A percentile compares a stretch with the other conserved stretches of the same genome.
Conservation (phyloP, 2,329 filamentous ascomycete genomes). For the Aspergillus puulaauensis region DNA sequence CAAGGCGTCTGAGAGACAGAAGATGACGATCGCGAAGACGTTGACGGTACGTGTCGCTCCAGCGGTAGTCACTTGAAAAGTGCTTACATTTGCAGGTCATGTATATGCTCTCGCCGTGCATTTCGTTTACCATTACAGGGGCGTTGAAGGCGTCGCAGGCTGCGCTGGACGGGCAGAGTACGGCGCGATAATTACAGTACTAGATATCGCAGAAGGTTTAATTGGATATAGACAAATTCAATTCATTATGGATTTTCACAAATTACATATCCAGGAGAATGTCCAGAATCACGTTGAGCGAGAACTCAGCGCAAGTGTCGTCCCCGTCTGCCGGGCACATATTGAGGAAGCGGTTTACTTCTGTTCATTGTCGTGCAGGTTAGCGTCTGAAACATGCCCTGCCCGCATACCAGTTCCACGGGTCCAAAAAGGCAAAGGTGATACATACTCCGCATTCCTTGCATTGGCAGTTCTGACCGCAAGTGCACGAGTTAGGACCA, state of each 20-base stretch:
- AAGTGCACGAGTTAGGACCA: conserved; percentile 33
- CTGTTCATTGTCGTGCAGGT: conserved; percentile 9
- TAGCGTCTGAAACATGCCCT: too few relatives aligned
- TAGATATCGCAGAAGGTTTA: background rate
- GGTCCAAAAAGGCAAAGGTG: background rate
- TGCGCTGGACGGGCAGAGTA: background rate
- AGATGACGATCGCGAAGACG: conserved; percentile 56
- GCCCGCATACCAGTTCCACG: background rate
- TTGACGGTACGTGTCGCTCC: conserved; percentile 42
- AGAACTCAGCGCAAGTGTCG: background rate
- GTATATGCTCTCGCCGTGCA: conserved; percentile 32
- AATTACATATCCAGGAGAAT: conserved; percentile 12
- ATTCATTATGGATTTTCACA: background rate
- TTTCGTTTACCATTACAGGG: conserved; percentile 33
- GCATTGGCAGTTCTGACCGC: conserved; percentile 34
- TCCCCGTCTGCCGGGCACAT: conserved; percentile 7
- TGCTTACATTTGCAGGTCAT: conserved; percentile 24
- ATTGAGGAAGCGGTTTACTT: conserved; percentile 19
- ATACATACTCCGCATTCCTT: conserved; percentile 41
- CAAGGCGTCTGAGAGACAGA: conserved; percentile 45
- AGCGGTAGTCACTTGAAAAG: too few relatives aligned
- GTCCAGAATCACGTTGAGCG: conserved; percentile 11
- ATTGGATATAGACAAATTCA: background rate
- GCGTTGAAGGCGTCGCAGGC: conserved; percentile 31
- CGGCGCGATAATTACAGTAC: background rate